Evolutionary conservation across 2,329 filamentous ascomycete species (phyloP), one percentile per base, ranked within the genome.

Genomic region (Boeremia exigua): DNA sequence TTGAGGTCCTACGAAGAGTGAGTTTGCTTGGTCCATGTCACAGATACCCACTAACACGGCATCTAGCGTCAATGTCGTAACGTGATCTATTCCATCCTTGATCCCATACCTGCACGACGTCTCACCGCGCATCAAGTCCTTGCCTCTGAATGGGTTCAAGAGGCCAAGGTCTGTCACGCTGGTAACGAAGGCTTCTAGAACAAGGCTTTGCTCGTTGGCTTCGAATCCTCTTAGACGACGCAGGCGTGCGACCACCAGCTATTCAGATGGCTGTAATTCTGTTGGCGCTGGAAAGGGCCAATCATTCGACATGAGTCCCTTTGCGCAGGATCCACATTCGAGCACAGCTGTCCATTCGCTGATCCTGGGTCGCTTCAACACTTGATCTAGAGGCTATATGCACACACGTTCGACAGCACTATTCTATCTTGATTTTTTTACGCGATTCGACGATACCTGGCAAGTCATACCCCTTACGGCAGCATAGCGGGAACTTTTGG

Each of bases 111-210:
- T 25, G 86, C 86, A 54, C 89, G 95, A 62, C 91, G 95, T 67
- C 94, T 99, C 74, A 97, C 92, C 28, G 94, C 95, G 55, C 94
- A 93, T 36, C 95, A 99, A 79, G 92, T 98, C 54, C 86, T 99
- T 70, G 96, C 96, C 78, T 98, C 94, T 4, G 95, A 99, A 80
- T 99, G 95, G 95, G 92, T 95, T 65, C 91, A 95, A 66, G 94
- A 97, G 77, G 97, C 98, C 78, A 96, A 93, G 79, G 84, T 98
- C 54, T 99, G 95, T 81, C 95, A 93, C 78, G 94, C 95, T 58
- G 95, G 94, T 65, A 91, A 98, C 78, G 93, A 98, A 82, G 95
- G 95, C 54, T 88, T 96, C 69, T 97, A 84, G 80, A 52, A 49
- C 44, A 39, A 48, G 54, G 28, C 34, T 36, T 56, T 28, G 34